phyloP scores from a whole-genome alignment of 495 filamentous ascomycete genomes.

The Parathielavia hyrcaniae region DNA sequence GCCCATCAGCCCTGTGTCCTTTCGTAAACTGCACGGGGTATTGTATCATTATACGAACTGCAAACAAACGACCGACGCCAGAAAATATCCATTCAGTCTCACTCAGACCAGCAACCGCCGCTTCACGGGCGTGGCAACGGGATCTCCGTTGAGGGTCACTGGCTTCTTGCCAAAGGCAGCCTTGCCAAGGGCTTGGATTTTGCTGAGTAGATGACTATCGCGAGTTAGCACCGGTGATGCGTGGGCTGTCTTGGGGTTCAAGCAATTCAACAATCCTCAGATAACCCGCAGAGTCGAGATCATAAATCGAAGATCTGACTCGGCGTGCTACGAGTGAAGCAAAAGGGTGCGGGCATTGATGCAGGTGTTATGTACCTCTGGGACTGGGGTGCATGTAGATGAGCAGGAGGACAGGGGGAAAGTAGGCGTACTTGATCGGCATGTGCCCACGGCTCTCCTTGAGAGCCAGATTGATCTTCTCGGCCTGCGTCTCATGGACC shows the following conservation, averaged over 20 bases:
- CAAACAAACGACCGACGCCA: no score
- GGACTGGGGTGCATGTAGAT: slow-evolving; percentile 5
- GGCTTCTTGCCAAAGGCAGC: slow-evolving; percentile 24
- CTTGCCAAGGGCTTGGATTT: slow-evolving; percentile 38
- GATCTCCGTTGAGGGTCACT: slow-evolving; percentile 23
- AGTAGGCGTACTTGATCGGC: slow-evolving; percentile 51
- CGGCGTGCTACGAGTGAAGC: background rate
- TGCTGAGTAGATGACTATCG: slow-evolving; percentile 41
- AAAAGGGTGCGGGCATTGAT: background rate
- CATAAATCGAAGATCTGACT: background rate
- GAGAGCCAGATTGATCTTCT: slow-evolving; percentile 50
- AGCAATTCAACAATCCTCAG: background rate
- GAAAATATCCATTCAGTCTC: background rate
- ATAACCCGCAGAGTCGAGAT: background rate
- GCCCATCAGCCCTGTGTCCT: background rate
- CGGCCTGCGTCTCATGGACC: slow-evolving; percentile 57
- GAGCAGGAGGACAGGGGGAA: slow-evolving; percentile 19
- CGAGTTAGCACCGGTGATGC: slow-evolving; percentile 15
- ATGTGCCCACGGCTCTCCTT: slow-evolving; percentile 50
- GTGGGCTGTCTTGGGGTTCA: background rate
- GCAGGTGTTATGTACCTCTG: background rate
- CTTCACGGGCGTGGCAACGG: slow-evolving; percentile 34
- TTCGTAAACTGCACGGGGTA: background rate
- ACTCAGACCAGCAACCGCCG: slow-evolving; percentile 31
- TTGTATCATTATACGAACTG: no score